phyloP scores from a whole-genome alignment of 2,329 filamentous ascomycete genomes.

The Xylaria digitata region DNA sequence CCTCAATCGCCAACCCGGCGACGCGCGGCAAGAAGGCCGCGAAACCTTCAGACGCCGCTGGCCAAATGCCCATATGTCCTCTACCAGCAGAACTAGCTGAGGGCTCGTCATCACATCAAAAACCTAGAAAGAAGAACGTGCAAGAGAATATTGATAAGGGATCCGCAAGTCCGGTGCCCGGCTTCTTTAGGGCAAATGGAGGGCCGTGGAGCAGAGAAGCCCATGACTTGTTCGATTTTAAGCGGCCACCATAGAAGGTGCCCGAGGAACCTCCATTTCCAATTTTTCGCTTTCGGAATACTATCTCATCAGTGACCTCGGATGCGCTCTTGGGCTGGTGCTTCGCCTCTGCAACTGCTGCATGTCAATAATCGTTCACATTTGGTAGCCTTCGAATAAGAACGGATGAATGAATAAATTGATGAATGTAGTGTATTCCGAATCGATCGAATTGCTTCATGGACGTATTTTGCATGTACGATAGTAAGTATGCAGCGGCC shows the following conservation, averaged over 20 bases:
- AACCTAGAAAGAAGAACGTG: slow-evolving; percentile 21
- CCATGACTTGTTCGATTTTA: slow-evolving; percentile 72
- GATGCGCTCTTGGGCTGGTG: neutral
- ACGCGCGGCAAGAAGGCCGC: slow-evolving; percentile 66
- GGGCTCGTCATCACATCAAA: slow-evolving; percentile 21
- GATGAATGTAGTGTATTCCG: neutral
- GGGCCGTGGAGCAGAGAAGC: slow-evolving; percentile 78
- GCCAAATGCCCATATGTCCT: slow-evolving; percentile 57
- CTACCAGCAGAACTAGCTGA: slow-evolving; percentile 40
- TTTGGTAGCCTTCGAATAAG: neutral
- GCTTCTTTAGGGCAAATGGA: slow-evolving; percentile 62
- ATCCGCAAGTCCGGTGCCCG: slow-evolving; percentile 50
- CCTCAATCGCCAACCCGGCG: slow-evolving; percentile 48
- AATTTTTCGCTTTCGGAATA: neutral
- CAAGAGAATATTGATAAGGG: slow-evolving; percentile 29
- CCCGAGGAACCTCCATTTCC: neutral
- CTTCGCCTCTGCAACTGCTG: neutral
- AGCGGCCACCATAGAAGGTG: slow-evolving; percentile 58
- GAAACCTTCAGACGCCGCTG: slow-evolving; percentile 62
- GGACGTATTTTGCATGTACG: neutral
- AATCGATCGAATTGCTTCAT: slow-evolving; percentile 2
- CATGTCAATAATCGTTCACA: neutral
- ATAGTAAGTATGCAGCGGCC: slow-evolving; percentile 17
- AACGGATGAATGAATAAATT: neutral
- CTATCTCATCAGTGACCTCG: neutral